phyloP scores from a whole-genome alignment of 2,329 filamentous ascomycete genomes.

The Acarospora socialis region DNA sequence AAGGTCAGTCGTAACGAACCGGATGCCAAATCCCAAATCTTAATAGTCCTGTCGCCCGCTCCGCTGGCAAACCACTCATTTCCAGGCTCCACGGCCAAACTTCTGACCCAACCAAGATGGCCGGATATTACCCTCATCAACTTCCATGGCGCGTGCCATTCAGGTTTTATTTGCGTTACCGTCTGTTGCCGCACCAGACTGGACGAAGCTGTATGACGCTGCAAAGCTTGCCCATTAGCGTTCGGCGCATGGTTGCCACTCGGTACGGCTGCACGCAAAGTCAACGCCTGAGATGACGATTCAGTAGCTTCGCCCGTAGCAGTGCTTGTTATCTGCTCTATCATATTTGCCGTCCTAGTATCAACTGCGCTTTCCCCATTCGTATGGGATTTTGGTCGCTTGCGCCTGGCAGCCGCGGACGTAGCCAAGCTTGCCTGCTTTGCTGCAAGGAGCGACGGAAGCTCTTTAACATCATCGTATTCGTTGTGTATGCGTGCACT shows the following conservation, averaged over 20 bases:
- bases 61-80: constrained; percentile 98
- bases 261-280: constrained; percentile 26
- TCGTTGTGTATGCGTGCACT: constrained; percentile 52
- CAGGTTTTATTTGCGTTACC: constrained; percentile 58
- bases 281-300: constrained; percentile 43
- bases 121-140: constrained; percentile 94
- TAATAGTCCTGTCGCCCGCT: constrained; percentile 90
- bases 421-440: constrained; percentile 54
- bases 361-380: constrained; percentile 35
- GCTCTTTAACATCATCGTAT: constrained; percentile 61
- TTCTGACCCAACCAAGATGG: constrained; percentile 87
- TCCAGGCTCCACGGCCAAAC: constrained; percentile 79
- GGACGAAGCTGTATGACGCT: constrained; percentile 35
- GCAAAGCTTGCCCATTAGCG: constrained; percentile 40
- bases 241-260: constrained; percentile 34
- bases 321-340: constrained; percentile 45
- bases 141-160: constrained; percentile 98
- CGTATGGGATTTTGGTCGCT: constrained; percentile 42
- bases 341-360: constrained; percentile 49
- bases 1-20: constrained; percentile 73
- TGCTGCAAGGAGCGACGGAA: constrained; percentile 64
- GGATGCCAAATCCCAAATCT: constrained; percentile 93
- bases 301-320: constrained; percentile 11
- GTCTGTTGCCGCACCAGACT: constrained; percentile 50
- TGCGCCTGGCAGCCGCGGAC: constrained; percentile 46